Conservation (phyloP, 2,329 filamentous ascomycete genomes). For the Claviceps sp. region DNA sequence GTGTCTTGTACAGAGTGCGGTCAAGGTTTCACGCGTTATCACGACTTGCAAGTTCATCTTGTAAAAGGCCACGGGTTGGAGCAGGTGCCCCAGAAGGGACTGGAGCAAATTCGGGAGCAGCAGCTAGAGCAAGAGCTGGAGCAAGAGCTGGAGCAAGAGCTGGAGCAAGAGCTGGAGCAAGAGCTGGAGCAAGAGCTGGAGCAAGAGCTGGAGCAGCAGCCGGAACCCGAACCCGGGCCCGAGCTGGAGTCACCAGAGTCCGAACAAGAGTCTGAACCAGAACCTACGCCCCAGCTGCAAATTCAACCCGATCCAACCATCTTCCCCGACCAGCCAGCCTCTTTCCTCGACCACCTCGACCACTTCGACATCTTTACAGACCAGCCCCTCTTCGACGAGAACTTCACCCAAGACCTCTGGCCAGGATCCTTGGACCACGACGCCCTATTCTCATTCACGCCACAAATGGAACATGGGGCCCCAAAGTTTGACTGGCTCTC, state of each 20-base stretch:
- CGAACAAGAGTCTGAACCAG: background rate
- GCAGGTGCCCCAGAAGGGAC: too few species aligned
- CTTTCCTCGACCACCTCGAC: slow-evolving; percentile 13
- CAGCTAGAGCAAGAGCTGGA: too few species aligned
- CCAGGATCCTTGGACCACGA: slow-evolving; percentile 14
- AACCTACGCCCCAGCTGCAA: background rate
- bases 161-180: too few species aligned
- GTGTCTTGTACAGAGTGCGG: slow-evolving; percentile 33
- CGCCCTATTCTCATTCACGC: slow-evolving; percentile 18
- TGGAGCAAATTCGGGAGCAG: too few species aligned
- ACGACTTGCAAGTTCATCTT: slow-evolving; percentile 36
- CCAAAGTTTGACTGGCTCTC: slow-evolving; percentile 28
- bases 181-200: too few species aligned
- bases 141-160: too few species aligned
- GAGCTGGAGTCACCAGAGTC: background rate
- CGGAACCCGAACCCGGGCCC: background rate
- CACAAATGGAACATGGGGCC: slow-evolving; percentile 18
- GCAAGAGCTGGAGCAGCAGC: too few species aligned
- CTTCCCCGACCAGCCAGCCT: slow-evolving; percentile 9
- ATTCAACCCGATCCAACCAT: background rate
- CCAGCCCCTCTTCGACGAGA: slow-evolving; percentile 11
- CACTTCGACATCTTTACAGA: slow-evolving; percentile 5
- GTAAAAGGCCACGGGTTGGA: slow-evolving; percentile 14
- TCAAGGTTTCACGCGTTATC: slow-evolving; percentile 34
- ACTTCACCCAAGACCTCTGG: slow-evolving; percentile 12